A percentile compares a stretch with the other conserved stretches of the same genome.
These are phyloP conservation scores for Alternaria triticina DNA, from an alignment of 2,329 filamentous ascomycete species.

Conservation along the genomic window DNA sequence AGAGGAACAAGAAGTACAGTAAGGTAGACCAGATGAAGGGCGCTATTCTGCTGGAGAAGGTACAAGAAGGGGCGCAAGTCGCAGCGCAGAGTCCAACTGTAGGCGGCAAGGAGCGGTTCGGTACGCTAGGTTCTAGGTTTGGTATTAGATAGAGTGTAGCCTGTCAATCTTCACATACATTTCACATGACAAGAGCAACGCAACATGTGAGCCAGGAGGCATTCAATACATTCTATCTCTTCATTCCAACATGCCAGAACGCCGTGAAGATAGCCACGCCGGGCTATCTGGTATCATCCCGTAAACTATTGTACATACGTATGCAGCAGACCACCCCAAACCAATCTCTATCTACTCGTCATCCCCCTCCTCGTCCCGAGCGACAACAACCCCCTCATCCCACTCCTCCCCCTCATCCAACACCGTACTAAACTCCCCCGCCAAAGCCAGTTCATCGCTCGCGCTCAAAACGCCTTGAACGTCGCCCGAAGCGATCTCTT, in stretches of 20 bases:
- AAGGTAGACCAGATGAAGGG: constrained; percentile 92
- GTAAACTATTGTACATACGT: neutral
- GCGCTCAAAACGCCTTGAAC: constrained; percentile 50
- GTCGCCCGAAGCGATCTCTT: constrained; percentile 51
- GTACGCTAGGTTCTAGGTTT: constrained; percentile 44
- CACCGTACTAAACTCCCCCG: constrained; percentile 36
- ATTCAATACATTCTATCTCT: neutral
- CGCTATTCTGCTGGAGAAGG: constrained; percentile 85
- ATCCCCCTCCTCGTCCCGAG: constrained; percentile 24
- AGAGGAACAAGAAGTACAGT: constrained; percentile 90
- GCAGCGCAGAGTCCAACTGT: constrained; percentile 43
- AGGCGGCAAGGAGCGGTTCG: constrained; percentile 40
- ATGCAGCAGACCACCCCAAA: neutral
- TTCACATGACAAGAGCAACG: neutral
- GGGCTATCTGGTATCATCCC: constrained; percentile 1
- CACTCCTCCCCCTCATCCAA: constrained; percentile 39
- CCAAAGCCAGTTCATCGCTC: constrained; percentile 51
- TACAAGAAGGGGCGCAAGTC: constrained; percentile 44
- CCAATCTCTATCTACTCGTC: neutral
- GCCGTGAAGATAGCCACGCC: constrained; percentile 1
- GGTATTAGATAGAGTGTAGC: constrained; percentile 24
- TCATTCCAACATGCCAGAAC: neutral
- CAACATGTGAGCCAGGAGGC: neutral
- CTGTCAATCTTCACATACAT: neutral
- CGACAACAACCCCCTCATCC: constrained; percentile 34